phyloP scores from a whole-genome alignment of 768 basidiomycete species.

The Psilocybe azurescens region DNA sequence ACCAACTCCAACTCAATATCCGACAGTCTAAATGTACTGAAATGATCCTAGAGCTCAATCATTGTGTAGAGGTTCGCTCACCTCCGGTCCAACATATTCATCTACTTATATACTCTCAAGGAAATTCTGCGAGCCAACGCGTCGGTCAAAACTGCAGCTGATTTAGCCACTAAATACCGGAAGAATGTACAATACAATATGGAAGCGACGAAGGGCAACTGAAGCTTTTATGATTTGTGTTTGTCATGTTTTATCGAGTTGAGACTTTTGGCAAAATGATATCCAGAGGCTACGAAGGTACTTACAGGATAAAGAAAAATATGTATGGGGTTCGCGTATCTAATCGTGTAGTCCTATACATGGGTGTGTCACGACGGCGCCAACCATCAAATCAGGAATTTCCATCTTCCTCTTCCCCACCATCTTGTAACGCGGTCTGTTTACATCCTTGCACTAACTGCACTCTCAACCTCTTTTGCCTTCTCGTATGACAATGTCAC shows the following conservation, averaged over 20 bases:
- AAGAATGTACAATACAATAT: conserved; percentile 95
- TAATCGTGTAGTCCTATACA: neutral
- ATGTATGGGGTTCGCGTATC: no score
- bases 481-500: conserved; percentile 12
- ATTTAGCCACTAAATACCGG: conserved; percentile 85
- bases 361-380: neutral
- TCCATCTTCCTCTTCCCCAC: conserved; percentile 5
- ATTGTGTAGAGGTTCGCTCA: conserved; percentile 77
- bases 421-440: neutral
- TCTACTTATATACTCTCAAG: conserved; percentile 38
- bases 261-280: no score
- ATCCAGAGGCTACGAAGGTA: no score
- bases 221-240: conserved; percentile 11
- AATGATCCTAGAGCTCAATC: conserved; percentile 86
- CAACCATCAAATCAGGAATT: neutral
- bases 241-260: no score
- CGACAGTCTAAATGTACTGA: conserved; percentile 90
- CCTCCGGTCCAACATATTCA: neutral
- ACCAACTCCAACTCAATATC: conserved; percentile 6
- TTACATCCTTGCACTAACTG: no score
- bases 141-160: conserved; percentile 79
- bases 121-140: conserved; percentile 82
- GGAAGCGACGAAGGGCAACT: conserved; percentile 64
- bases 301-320: no score
- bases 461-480: no score